Conservation (phyloP, 345 rosid species). For the Chamaenerion angustifolium region DNA sequence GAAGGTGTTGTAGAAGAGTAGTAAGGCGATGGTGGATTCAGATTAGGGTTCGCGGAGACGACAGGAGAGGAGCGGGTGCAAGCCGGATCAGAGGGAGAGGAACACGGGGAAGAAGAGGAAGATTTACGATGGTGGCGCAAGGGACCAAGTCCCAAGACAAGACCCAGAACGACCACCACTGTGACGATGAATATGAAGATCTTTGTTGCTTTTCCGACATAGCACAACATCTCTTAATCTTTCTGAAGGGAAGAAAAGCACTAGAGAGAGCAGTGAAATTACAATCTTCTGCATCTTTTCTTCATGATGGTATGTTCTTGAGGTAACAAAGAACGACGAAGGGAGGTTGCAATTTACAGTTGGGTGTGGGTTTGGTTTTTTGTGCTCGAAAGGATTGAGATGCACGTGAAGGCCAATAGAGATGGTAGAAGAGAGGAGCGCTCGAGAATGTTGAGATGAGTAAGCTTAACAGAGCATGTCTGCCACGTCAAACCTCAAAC, state of each 20-base stretch:
- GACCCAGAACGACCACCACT: conserved; percentile 48
- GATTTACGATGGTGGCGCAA: conserved; percentile 28
- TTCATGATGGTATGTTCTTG: neutral
- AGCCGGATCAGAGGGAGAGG: conserved; percentile 26
- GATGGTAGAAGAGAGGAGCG: neutral
- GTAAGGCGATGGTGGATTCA: conserved; percentile 9
- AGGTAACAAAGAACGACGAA: neutral
- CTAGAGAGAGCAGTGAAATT: neutral
- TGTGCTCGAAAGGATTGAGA: neutral
- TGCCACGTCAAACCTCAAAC: too few relatives aligned
- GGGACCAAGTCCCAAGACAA: conserved; percentile 54
- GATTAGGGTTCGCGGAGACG: conserved; percentile 23
- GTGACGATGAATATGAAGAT: conserved; percentile 90
- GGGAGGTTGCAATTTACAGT: neutral
- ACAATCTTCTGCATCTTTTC: too few relatives aligned
- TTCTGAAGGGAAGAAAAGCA: neutral
- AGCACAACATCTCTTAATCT: conserved; percentile 39
- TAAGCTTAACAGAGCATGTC: too few relatives aligned
- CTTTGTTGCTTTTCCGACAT: conserved; percentile 97
- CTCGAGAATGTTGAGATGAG: neutral
- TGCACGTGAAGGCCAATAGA: conserved; percentile 1
- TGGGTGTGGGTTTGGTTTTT: neutral
- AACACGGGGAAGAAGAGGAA: conserved; percentile 25
- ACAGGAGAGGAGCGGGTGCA: conserved; percentile 28
- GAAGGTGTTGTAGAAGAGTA: conserved; percentile 17